Conservation (phyloP, 2,329 filamentous ascomycete species). For the Scolecobasidium constrictum region DNA sequence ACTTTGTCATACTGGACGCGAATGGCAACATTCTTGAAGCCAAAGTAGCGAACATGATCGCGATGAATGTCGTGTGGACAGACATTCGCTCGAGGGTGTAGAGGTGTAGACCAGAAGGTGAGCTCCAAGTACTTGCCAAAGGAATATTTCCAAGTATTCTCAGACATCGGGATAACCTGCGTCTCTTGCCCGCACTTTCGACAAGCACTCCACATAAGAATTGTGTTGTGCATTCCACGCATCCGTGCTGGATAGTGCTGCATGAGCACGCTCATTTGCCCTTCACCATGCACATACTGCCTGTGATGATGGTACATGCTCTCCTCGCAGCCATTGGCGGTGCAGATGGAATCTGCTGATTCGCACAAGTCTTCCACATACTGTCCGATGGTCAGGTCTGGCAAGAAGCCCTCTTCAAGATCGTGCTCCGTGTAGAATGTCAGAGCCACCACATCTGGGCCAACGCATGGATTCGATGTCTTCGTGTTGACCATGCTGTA, state of each 20-base stretch:
- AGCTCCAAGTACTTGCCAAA: conserved; percentile 98
- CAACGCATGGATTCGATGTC: conserved; percentile 85
- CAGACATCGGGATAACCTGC: conserved; percentile 80
- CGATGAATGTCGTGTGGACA: conserved; percentile 89
- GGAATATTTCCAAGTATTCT: conserved; percentile 94
- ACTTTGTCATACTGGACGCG: conserved; percentile 89
- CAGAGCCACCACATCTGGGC: conserved; percentile 80
- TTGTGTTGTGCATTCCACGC: conserved; percentile 57
- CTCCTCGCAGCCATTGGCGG: conserved; percentile 73
- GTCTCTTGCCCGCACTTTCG: conserved; percentile 87
- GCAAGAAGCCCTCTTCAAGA: conserved; percentile 55
- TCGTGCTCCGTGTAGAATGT: conserved; percentile 90
- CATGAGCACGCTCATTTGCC: conserved; percentile 83
- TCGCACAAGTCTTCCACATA: conserved; percentile 87
- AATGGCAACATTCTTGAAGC: conserved; percentile 72
- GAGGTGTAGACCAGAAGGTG: conserved; percentile 83
- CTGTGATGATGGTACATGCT: conserved; percentile 88
- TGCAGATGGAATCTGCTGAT: conserved; percentile 65
- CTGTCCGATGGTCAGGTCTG: conserved; percentile 87
- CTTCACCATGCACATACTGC: conserved; percentile 94
- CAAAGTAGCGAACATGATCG: conserved; percentile 89
- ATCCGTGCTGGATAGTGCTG: conserved; percentile 61
- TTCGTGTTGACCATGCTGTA: conserved; percentile 90
- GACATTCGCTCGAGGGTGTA: conserved; percentile 61
- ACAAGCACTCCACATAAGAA: conserved; percentile 97